Conservation (phyloP, 306 rosid genomes). For the Quercus engelmannii region DNA sequence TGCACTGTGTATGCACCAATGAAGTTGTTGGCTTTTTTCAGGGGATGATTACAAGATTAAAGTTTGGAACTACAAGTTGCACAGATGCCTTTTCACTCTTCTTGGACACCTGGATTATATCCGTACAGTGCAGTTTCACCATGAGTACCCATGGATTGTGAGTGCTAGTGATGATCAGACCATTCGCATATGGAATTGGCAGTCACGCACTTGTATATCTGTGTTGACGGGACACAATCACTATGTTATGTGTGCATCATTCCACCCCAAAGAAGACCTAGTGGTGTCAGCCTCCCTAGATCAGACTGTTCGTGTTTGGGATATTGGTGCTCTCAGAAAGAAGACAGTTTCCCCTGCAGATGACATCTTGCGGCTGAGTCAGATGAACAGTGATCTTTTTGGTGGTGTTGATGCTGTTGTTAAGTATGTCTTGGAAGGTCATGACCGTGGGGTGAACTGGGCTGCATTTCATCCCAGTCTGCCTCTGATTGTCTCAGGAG, state of each 20-base stretch:
- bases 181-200: conserved; percentile 99
- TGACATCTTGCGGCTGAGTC: conserved; percentile 82
- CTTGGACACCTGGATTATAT: conserved; percentile 97
- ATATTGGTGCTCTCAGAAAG: conserved; percentile 84
- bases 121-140: conserved; percentile 96
- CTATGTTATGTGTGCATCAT: conserved; percentile 95
- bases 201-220: conserved; percentile 92
- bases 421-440: conserved; percentile 96
- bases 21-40: conserved; percentile 25
- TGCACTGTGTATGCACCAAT: background rate
- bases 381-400: conserved; percentile 95
- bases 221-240: conserved; percentile 97
- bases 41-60: conserved; percentile 99
- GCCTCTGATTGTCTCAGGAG: conserved; percentile 96
- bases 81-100: conserved; percentile 89
- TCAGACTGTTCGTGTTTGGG: conserved; percentile 99
- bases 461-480: conserved; percentile 92
- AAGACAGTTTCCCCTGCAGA: conserved; percentile 92
- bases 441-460: conserved; percentile 98
- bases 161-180: conserved; percentile 99
- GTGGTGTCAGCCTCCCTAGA: conserved; percentile 93
- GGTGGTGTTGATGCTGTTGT: conserved; percentile 94
- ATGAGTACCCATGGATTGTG: conserved; percentile 93
- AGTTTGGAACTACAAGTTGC: conserved; percentile 99
- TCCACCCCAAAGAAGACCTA: conserved; percentile 94